Conservation (phyloP, 257 asterid species). For the Gynochthodes officinalis region DNA sequence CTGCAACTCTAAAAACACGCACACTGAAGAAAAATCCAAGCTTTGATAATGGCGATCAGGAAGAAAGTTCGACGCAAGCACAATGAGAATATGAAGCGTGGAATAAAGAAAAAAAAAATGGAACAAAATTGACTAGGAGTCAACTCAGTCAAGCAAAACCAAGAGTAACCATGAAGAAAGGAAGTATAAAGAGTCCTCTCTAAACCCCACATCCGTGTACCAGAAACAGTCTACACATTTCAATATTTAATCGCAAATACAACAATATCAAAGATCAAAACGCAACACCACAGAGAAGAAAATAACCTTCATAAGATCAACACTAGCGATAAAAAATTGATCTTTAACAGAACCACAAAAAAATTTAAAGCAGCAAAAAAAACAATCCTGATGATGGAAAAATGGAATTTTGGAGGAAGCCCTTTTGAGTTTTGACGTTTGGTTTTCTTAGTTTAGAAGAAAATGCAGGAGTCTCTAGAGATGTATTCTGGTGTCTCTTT, state of each 20-base stretch:
- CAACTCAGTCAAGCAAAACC: not conserved
- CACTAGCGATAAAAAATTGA: not conserved
- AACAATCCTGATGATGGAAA: not conserved
- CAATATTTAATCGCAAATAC: too few species aligned
- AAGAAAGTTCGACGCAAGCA: not conserved
- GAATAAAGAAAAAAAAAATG: not conserved
- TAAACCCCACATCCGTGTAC: too few species aligned
- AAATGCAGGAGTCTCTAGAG: not conserved
- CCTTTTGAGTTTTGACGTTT: not conserved
- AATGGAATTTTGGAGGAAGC: not conserved
- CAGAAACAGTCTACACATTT: too few species aligned
- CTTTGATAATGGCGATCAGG: not conserved
- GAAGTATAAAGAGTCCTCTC: not conserved
- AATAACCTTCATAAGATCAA: too few species aligned
- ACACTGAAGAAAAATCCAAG: not conserved
- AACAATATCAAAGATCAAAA: too few species aligned
- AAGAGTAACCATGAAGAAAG: not conserved
- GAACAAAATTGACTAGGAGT: conserved; percentile 2
- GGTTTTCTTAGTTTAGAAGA: not conserved
- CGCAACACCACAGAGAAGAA: too few species aligned
- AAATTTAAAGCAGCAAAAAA: not conserved
- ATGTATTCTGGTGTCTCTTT: too few species aligned
- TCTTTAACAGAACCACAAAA: not conserved
- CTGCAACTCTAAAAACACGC: not conserved
- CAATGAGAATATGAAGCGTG: not conserved